Percentiles rank a stretch among this genome's conserved stretches.
Evolutionary conservation across 495 filamentous ascomycete species (phyloP).

Genomic region (Aspergillus cristatus): DNA sequence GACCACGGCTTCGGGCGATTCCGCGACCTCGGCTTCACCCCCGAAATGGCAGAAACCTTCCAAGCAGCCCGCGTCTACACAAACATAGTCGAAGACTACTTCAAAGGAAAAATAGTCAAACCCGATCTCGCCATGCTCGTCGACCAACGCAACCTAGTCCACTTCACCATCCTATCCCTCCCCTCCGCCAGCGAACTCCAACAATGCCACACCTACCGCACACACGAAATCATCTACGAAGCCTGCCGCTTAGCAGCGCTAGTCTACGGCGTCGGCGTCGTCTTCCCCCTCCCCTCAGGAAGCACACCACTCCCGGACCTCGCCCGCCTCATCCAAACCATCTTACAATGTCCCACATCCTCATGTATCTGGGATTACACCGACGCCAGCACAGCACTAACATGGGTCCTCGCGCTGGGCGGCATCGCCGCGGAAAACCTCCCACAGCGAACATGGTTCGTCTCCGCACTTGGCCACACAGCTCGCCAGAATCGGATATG

Average conservation of each 20-base stretch:
- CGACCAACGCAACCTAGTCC: constrained; percentile 31
- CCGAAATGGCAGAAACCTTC: constrained; percentile 22
- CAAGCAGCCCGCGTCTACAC: constrained; percentile 23
- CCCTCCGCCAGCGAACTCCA: constrained; percentile 15
- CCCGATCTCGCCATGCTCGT: constrained; percentile 19
- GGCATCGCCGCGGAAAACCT: constrained; percentile 25
- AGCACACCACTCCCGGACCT: constrained; percentile 23
- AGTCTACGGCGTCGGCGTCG: constrained; percentile 28
- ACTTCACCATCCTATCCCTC: constrained; percentile 23
- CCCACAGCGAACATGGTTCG: constrained; percentile 24
- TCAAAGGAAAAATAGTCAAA: neutral
- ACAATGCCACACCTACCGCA: constrained; percentile 7
- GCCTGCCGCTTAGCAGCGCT: constrained; percentile 26
- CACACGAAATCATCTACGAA: constrained; percentile 24
- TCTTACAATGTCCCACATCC: constrained; percentile 9
- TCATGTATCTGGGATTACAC: constrained; percentile 16
- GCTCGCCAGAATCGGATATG: constrained; percentile 10
- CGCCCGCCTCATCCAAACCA: constrained; percentile 13
- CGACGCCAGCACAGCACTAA: constrained; percentile 12
- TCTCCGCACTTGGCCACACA: constrained; percentile 12
- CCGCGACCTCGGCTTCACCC: constrained; percentile 22
- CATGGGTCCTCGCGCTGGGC: constrained; percentile 30
- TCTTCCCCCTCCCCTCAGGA: constrained; percentile 32
- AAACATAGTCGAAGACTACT: constrained; percentile 14
- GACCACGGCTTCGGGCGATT: constrained; percentile 19